Evolutionary conservation across 306 rosid species (phyloP).

Genomic region (Corylus avellana): DNA sequence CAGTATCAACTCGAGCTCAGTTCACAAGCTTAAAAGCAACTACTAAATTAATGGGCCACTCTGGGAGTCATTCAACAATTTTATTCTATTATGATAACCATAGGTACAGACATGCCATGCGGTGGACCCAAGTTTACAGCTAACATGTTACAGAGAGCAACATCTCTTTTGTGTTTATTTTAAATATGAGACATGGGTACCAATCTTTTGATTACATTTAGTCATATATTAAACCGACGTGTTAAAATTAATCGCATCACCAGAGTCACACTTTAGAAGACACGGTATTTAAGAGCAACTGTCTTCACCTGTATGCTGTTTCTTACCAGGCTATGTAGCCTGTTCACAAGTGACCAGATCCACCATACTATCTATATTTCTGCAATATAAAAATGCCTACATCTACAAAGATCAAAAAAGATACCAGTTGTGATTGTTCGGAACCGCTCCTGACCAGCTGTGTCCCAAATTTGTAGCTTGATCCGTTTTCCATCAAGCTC

Average conservation of each 20-base stretch:
- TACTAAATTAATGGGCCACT: too few species aligned
- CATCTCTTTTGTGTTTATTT: background rate
- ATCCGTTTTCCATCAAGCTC: constrained; percentile 91
- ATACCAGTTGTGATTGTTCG: constrained; percentile 93
- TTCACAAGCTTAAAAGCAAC: background rate
- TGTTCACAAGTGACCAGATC: background rate
- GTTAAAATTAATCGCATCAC: background rate
- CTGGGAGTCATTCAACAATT: background rate
- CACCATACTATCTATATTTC: background rate
- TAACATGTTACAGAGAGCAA: background rate
- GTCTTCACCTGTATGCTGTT: background rate
- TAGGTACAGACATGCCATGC: background rate
- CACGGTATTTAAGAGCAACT: background rate
- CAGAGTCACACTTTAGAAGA: background rate
- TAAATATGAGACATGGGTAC: background rate
- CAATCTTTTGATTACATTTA: background rate
- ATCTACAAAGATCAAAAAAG: constrained; percentile 21
- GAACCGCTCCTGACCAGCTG: constrained; percentile 97
- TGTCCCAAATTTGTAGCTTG: constrained; percentile 97
- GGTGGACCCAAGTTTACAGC: background rate
- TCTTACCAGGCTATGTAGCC: background rate
- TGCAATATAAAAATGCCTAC: background rate
- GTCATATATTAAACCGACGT: background rate
- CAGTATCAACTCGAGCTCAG: background rate
- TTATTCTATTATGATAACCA: background rate